Conservation (phyloP, 192 early-diverging fungal genomes). For the Fimicolochytrium jonesii region DNA sequence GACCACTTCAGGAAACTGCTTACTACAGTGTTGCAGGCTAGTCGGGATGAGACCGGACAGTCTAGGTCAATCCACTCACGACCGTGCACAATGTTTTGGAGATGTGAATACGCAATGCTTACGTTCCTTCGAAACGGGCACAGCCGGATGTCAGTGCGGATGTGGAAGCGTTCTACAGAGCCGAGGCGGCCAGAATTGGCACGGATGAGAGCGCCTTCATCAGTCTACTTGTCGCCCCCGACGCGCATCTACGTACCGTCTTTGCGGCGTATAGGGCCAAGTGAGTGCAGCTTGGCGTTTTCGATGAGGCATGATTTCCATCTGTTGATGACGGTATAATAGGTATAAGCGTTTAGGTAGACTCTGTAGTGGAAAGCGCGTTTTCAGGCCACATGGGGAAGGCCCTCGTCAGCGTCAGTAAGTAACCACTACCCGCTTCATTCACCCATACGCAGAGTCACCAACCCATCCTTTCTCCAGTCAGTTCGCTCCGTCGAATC, state of each 20-base stretch:
- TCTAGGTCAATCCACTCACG: too few species aligned
- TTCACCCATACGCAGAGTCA: not conserved
- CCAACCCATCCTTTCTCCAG: not conserved
- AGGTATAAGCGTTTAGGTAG: too few species aligned
- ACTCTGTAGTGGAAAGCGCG: constrained; percentile 41
- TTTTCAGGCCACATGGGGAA: constrained; percentile 43
- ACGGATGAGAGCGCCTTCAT: constrained; percentile 47
- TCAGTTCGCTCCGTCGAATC: constrained; percentile 29
- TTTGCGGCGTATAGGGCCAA: constrained; percentile 28
- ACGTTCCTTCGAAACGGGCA: too few species aligned
- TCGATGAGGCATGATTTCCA: not conserved
- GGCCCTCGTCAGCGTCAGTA: constrained; percentile 30
- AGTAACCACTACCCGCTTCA: not conserved
- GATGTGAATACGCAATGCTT: not conserved
- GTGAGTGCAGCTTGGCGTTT: not conserved
- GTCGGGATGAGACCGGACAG: constrained; percentile 28
- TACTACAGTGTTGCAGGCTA: constrained; percentile 20
- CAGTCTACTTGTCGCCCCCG: constrained; percentile 19
- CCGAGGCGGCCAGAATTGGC: constrained; percentile 41
- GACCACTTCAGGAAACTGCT: constrained; percentile 34
- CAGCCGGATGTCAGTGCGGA: constrained; percentile 30
- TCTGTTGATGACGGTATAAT: constrained; percentile 22
- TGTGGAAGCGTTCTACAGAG: constrained; percentile 41
- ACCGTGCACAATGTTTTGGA: not conserved
- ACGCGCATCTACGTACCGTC: constrained; percentile 32